Conservation (phyloP, 257 asterid species). For the Salvia hispanica region DNA sequence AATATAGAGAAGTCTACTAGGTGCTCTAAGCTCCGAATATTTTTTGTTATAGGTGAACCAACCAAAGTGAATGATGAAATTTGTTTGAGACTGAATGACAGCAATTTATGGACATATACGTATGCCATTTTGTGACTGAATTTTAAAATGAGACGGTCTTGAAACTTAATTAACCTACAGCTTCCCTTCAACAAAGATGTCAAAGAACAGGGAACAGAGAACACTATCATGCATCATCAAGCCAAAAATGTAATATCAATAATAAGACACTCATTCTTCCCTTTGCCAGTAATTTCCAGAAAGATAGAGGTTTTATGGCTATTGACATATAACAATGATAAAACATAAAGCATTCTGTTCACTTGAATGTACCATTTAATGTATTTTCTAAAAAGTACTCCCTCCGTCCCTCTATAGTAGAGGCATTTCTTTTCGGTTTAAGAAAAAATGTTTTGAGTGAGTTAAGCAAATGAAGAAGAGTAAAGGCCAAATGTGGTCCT, state of each 20-base stretch:
- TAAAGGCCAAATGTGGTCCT: no score
- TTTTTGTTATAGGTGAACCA: conserved; percentile 4
- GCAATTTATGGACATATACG: background rate
- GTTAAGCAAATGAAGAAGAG: no score
- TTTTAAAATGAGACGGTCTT: conserved; percentile 11
- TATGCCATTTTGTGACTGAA: conserved; percentile 4
- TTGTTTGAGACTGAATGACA: conserved; percentile 3
- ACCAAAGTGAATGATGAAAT: conserved; percentile 1
- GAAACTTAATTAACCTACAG: conserved; percentile 9
- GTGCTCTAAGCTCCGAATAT: background rate
- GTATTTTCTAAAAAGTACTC: background rate
- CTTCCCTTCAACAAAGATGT: conserved; percentile 7
- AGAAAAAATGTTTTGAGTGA: no score
- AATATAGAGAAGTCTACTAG: conserved; percentile 12
- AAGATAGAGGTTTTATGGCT: conserved; percentile 3
- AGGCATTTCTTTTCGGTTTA: no score
- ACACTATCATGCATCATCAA: background rate
- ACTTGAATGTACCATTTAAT: conserved; percentile 4
- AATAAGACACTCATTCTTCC: background rate
- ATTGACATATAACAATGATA: background rate
- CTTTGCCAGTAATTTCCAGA: conserved; percentile 14
- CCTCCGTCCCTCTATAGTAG: no score
- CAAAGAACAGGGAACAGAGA: background rate
- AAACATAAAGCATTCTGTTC: conserved; percentile 3
- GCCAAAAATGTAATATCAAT: conserved; percentile 4